Percentiles rank a stretch among this genome's conserved stretches.
phyloP scores from a whole-genome alignment of 768 basidiomycete species.

The Mrakia blollopis region DNA sequence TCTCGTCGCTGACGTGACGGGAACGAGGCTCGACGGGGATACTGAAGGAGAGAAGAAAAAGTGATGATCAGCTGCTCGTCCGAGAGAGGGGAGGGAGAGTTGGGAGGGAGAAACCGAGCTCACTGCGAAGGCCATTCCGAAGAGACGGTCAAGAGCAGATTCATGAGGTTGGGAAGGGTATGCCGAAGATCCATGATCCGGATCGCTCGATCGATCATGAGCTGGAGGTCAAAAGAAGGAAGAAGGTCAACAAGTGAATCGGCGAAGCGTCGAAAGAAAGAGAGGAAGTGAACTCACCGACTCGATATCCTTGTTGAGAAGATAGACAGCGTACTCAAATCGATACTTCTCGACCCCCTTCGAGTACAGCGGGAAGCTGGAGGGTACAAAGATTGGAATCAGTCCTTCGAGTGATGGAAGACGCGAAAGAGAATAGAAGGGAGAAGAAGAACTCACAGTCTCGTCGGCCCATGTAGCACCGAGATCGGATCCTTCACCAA shows the following conservation, averaged over 20 bases:
- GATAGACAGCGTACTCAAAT: conserved; percentile 94
- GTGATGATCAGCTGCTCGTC: no score
- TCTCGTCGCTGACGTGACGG: neutral
- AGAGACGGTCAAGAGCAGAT: conserved; percentile 77
- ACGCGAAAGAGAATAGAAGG: neutral
- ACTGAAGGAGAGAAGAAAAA: neutral
- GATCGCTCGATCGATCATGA: conserved; percentile 85
- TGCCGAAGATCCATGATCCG: conserved; percentile 89
- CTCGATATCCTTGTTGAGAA: conserved; percentile 96
- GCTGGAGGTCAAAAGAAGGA: conserved; percentile 51
- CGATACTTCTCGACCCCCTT: conserved; percentile 93
- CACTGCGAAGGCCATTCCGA: conserved; percentile 4
- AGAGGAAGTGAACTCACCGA: conserved; percentile 54
- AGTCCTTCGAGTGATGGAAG: no score
- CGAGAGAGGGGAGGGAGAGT: neutral
- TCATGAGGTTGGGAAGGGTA: conserved; percentile 94
- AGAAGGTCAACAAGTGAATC: neutral
- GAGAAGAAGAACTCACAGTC: conserved; percentile 60
- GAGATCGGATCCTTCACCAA: conserved; percentile 88
- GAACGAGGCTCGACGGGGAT: neutral
- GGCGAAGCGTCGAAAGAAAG: neutral
- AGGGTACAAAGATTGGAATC: neutral
- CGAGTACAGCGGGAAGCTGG: conserved; percentile 89
- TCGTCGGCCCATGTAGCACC: conserved; percentile 79
- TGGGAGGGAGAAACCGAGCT: neutral